phyloP scores from a whole-genome alignment of 345 rosid genomes.

The Microcos paniculata region DNA sequence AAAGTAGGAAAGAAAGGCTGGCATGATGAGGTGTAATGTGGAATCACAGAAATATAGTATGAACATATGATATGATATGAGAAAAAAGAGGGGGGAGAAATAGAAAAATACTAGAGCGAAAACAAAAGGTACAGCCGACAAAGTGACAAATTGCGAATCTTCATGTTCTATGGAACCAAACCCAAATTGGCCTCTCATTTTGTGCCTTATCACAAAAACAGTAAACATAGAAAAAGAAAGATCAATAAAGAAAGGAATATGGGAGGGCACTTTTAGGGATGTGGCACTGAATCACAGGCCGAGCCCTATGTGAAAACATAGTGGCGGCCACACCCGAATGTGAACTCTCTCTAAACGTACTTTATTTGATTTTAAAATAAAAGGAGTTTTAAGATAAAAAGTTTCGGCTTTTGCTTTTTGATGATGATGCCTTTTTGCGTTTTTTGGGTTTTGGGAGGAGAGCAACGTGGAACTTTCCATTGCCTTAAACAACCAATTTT shows the following conservation, averaged over 20 bases:
- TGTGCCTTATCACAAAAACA: slow-evolving; percentile 18
- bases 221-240: background rate
- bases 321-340: background rate
- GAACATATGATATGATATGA: background rate
- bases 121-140: background rate
- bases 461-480: slow-evolving; percentile 10
- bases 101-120: no score
- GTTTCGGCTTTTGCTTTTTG: slow-evolving; percentile 1
- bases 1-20: slow-evolving; percentile 4
- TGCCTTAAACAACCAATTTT: slow-evolving; percentile 2
- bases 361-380: no score
- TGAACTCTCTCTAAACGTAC: background rate
- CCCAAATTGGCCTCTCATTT: slow-evolving; percentile 19
- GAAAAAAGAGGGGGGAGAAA: background rate
- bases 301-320: background rate
- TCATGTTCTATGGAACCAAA: background rate
- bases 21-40: slow-evolving; percentile 6
- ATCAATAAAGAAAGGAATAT: background rate
- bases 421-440: background rate
- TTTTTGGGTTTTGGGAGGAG: background rate
- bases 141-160: slow-evolving; percentile 12
- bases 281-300: slow-evolving; percentile 13
- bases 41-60: background rate
- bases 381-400: background rate
- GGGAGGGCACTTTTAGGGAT: background rate